These are phyloP conservation scores for Saturnispora hagleri DNA, from an alignment of 805 yeast species.

Conservation along the genomic window DNA sequence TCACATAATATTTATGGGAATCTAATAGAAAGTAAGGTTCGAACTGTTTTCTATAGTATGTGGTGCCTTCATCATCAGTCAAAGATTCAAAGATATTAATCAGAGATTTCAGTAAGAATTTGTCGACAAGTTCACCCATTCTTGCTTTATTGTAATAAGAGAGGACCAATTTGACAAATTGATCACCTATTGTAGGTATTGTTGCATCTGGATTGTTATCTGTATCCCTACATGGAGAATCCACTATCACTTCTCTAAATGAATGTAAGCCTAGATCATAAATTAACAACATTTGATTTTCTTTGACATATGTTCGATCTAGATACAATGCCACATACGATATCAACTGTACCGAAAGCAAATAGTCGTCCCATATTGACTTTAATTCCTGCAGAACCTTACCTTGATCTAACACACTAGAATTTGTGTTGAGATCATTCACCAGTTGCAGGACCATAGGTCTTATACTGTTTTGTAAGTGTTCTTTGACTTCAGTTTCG, in stretches of 20 bases:
- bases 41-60: slow-evolving; percentile 52
- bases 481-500: slow-evolving; percentile 35
- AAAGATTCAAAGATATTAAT: slow-evolving; percentile 67
- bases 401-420: slow-evolving; percentile 12
- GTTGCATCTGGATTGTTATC: slow-evolving; percentile 24
- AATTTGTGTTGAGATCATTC: slow-evolving; percentile 1
- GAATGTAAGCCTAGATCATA: slow-evolving; percentile 66
- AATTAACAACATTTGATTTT: slow-evolving; percentile 47
- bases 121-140: slow-evolving; percentile 44
- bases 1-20: slow-evolving; percentile 47
- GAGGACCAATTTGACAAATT: slow-evolving; percentile 40
- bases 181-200: slow-evolving; percentile 34
- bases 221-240: slow-evolving; percentile 27
- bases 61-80: slow-evolving; percentile 45
- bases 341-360: slow-evolving; percentile 64
- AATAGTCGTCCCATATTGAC: slow-evolving; percentile 61
- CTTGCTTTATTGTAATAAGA: slow-evolving; percentile 50
- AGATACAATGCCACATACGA: slow-evolving; percentile 81
- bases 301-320: slow-evolving; percentile 77
- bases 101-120: slow-evolving; percentile 48
- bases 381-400: slow-evolving; percentile 28
- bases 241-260: slow-evolving; percentile 52
- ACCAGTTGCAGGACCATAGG: slow-evolving; percentile 12
- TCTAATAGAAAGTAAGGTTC: slow-evolving; percentile 54
- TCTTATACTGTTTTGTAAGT: slow-evolving; percentile 30